Base-by-base conservation (phyloP, 2,329 filamentous ascomycete species). In the Aspergillus spinulosporus region DNA sequence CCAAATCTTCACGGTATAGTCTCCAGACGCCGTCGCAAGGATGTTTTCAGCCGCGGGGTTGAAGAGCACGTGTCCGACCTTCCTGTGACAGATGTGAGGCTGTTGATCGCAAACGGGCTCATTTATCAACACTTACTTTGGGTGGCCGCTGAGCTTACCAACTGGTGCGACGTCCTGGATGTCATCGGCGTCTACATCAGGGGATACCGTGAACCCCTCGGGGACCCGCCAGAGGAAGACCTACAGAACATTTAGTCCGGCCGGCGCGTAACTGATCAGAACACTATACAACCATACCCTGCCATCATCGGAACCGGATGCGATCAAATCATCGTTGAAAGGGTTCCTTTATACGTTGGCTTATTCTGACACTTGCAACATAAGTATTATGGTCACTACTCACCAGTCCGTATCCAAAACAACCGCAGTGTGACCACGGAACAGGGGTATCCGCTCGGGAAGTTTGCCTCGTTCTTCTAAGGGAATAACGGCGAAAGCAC, bases 401-500 rank as follows among this genome's bases (percentile, higher is more conserved):
- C 72, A 93, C 93, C 93, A 99, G 80, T 99, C 94, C 64, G 93
- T 97, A 76, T 99, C 94, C 71, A 99, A 84, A 50, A 99, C 94
- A 58, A 93, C 87, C 49, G 92, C 92, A 43, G 94, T 99, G 76
- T 99, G 94, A 59, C 94, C 94, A 66, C 94, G 88, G 77, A 97
- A 99, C 68, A 99, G 82, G 59, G 94, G 94, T 66, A 99, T 89
- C 70, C 90, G 87, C 73, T 97, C 94, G 49, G 94, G 94, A 52
- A 95, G 78, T 77, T 94, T 92, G 62, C 94, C 94, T 68, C 84
- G 88, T 82, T 99, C 93, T 65, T 87, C 84, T 67, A 96, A 77
- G 59, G 94, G 94, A 65, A 99, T 91, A 66, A 99, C 93, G 54
- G 94, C 94, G 72, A 99, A 97, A 66, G 94, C 93, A 72, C 94